Evolutionary conservation across 345 rosid genomes (phyloP).

Genomic region (Conringia planisiliqua): DNA sequence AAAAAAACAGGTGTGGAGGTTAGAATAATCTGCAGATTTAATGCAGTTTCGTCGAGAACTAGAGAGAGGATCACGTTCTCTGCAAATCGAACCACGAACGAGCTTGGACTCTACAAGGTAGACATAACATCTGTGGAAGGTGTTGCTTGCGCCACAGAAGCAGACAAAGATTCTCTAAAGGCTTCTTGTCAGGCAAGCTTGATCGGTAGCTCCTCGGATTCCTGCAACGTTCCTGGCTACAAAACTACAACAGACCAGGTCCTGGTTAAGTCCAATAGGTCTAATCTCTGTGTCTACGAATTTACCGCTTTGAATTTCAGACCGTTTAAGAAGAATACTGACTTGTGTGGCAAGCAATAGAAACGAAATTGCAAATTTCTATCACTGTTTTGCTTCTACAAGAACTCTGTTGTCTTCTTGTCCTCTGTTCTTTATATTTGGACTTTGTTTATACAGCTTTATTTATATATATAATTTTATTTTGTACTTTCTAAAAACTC

Average conservation of each 20-base stretch:
- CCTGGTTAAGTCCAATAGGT: slow-evolving; percentile 52
- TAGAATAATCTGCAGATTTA: slow-evolving; percentile 72
- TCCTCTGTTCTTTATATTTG: background rate
- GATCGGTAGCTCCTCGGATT: slow-evolving; percentile 46
- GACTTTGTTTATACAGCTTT: background rate
- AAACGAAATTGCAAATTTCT: background rate
- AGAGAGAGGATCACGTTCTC: slow-evolving; percentile 67
- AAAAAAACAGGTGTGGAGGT: slow-evolving; percentile 74
- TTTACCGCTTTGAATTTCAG: slow-evolving; percentile 67
- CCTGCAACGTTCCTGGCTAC: slow-evolving; percentile 84
- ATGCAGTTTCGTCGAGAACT: slow-evolving; percentile 57
- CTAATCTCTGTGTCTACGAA: slow-evolving; percentile 78
- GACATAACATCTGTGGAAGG: slow-evolving; percentile 83
- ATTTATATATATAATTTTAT: background rate
- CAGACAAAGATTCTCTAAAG: slow-evolving; percentile 11
- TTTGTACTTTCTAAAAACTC: background rate
- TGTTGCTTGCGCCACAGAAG: slow-evolving; percentile 38
- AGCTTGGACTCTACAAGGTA: slow-evolving; percentile 69
- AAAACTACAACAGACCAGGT: slow-evolving; percentile 72
- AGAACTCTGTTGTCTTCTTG: slow-evolving; percentile 4
- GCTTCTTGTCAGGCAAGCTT: slow-evolving; percentile 72
- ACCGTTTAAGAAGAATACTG: slow-evolving; percentile 57
- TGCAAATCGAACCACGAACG: slow-evolving; percentile 83
- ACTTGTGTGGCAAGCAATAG: slow-evolving; percentile 51
- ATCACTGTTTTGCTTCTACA: background rate